phyloP scores from a whole-genome alignment of 129 eudicot species.

The Pittosporum tobira region DNA sequence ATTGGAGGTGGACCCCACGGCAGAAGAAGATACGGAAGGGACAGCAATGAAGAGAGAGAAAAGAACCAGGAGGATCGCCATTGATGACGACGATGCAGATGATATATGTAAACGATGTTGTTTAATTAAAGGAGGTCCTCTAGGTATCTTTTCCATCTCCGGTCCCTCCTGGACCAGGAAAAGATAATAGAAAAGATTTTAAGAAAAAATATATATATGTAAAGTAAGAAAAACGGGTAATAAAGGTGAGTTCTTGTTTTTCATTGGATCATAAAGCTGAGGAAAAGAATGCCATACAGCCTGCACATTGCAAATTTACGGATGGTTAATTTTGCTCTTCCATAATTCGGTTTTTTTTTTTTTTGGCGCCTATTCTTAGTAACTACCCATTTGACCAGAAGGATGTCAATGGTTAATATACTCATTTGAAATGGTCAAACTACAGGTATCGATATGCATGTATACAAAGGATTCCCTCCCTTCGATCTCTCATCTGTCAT shows the following conservation, averaged over 20 bases:
- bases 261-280: neutral
- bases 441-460: too few relatives aligned
- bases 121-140: conserved; percentile 3
- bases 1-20: conserved; percentile 36
- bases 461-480: too few relatives aligned
- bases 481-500: too few relatives aligned
- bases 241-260: neutral
- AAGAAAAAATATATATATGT: neutral
- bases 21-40: conserved; percentile 16
- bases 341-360: conserved; percentile 4
- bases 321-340: conserved; percentile 4
- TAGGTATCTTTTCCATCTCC: conserved; percentile 29
- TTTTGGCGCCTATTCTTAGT: conserved; percentile 15
- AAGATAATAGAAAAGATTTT: neutral
- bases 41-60: conserved; percentile 15
- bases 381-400: neutral
- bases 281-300: neutral
- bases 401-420: neutral
- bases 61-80: conserved; percentile 30
- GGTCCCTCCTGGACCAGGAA: conserved; percentile 14
- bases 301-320: neutral
- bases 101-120: conserved; percentile 10
- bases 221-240: neutral
- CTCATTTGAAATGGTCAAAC: conserved; percentile 4
- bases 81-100: conserved; percentile 9